phyloP scores from a whole-genome alignment of 371 early-diverging fungal species.

The Antonospora locustae region DNA sequence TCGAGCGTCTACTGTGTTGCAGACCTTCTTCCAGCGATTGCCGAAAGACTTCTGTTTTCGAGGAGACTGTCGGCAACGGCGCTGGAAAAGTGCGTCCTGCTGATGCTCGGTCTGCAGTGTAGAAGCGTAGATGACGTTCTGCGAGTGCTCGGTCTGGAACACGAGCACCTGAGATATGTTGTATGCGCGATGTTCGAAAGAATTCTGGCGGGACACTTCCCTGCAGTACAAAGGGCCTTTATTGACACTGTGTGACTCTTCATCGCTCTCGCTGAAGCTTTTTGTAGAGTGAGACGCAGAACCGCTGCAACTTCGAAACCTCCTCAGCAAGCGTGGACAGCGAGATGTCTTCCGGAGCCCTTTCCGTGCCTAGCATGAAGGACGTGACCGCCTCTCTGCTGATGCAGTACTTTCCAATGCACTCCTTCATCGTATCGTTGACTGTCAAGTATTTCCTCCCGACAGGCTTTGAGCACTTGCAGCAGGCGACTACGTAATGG shows the following conservation, averaged over 20 bases:
- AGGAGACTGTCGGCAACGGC: not conserved
- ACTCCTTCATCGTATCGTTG: conserved; percentile 12
- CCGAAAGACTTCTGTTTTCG: conserved; percentile 23
- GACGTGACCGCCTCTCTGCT: conserved; percentile 6
- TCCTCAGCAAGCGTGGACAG: conserved; percentile 23
- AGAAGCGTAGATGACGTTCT: conserved; percentile 15
- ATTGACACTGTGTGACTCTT: too few species aligned
- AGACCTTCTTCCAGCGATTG: conserved; percentile 20
- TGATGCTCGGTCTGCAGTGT: conserved; percentile 23
- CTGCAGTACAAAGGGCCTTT: too few species aligned
- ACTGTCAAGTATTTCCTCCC: conserved; percentile 35
- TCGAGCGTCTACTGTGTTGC: conserved; percentile 5
- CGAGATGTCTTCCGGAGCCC: not conserved
- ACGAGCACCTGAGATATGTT: too few species aligned
- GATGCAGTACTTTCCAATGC: conserved; percentile 22
- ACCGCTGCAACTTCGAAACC: conserved; percentile 27
- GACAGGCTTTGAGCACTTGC: conserved; percentile 14
- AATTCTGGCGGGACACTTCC: too few species aligned
- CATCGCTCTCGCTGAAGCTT: conserved; percentile 33
- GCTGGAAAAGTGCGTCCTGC: conserved; percentile 15
- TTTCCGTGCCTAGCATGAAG: conserved; percentile 24
- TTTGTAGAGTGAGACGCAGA: conserved; percentile 36
- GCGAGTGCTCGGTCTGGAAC: too few species aligned
- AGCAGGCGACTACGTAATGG: conserved; percentile 10
- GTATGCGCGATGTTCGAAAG: too few species aligned